Conservation (phyloP, 805 yeast genomes). For the Saccharomycopsis fibuligera region DNA sequence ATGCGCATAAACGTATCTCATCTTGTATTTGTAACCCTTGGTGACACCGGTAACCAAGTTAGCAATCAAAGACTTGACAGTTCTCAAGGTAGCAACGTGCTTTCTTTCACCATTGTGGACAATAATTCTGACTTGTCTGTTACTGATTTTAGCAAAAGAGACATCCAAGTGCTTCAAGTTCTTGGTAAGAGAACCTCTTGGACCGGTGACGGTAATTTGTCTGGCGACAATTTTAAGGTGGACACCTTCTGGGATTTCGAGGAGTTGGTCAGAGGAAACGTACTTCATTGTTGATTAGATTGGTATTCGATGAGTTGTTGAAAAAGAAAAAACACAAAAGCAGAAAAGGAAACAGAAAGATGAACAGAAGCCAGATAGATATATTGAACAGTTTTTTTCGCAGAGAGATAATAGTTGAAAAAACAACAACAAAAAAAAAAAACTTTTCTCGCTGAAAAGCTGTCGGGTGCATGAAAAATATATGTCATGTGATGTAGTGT, state of each 20-base stretch:
- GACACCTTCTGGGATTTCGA: constrained; percentile 90
- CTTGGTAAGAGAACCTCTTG: constrained; percentile 93
- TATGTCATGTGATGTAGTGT: too few relatives aligned
- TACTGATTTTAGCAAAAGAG: constrained; percentile 74
- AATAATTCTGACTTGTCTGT: constrained; percentile 73
- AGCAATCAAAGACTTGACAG: constrained; percentile 90
- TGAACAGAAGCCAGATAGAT: not conserved
- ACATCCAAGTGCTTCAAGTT: constrained; percentile 92
- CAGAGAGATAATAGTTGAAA: too few relatives aligned
- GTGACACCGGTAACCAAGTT: constrained; percentile 99
- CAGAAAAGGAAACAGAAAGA: not conserved
- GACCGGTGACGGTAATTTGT: constrained; percentile 85
- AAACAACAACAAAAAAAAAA: too few relatives aligned
- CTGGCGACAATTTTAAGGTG: constrained; percentile 89
- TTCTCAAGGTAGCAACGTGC: constrained; percentile 99
- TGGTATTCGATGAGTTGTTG: not conserved
- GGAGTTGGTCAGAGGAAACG: constrained; percentile 80
- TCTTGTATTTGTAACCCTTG: constrained; percentile 98
- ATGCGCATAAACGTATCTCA: constrained; percentile 99
- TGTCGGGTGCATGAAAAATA: too few relatives aligned
- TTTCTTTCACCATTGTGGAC: constrained; percentile 99
- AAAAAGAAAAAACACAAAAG: not conserved
- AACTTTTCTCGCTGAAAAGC: too few relatives aligned
- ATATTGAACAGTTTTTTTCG: too few relatives aligned
- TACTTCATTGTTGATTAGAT: constrained; percentile 52